Evolutionary conservation across 768 basidiomycete genomes (phyloP), one percentile per base, ranked within the genome.

Genomic region (Mycena floridula): DNA sequence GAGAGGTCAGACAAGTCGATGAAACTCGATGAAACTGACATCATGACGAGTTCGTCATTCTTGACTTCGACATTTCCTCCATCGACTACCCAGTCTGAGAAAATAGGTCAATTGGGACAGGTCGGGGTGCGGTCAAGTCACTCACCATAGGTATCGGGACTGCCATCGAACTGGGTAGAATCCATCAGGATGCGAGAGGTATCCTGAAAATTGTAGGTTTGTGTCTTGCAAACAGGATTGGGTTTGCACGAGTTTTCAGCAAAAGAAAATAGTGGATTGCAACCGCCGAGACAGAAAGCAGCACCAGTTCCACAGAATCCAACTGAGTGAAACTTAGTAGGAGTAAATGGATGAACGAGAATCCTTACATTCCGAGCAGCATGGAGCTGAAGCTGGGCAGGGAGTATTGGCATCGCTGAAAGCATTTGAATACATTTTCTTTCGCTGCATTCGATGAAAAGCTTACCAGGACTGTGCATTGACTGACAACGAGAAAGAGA

Each of bases 41-140:
- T 35, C 32, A 35, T 22, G 72, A 67, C 3, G 72, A 64, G 50
- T 82, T 82, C 23, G 76, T 79, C 54, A 79, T 82, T 52, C 82
- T 68, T 7, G 4, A 35, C 32, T 13, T 35, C 32, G 56, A 87
- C 66, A 47, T 67, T 73, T 25, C 88, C 88, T 48, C 76, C 69
- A 54, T 89, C 72, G 21, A 89, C 60, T 24, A 81, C 73, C 79
- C 82, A 89, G 58, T 89, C 87, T 83, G n/a, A n/a, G n/a, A n/a
- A n/a, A n/a, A n/a, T n/a, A n/a, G 15, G 26, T 38, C 37, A 25
- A 20, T 40, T 11, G 32, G 22, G 22, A 25, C n/a, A 22, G 8
- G 27, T 28, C 7, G 41, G 22, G 16, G 37, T 13, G 28, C n/a
- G 8, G 27, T 28, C n/a, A 27, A 11, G 45, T 56, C 50, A 37